phyloP scores from a whole-genome alignment of 1,284 basidiomycete genomes.

The Trametes polyzona region DNA sequence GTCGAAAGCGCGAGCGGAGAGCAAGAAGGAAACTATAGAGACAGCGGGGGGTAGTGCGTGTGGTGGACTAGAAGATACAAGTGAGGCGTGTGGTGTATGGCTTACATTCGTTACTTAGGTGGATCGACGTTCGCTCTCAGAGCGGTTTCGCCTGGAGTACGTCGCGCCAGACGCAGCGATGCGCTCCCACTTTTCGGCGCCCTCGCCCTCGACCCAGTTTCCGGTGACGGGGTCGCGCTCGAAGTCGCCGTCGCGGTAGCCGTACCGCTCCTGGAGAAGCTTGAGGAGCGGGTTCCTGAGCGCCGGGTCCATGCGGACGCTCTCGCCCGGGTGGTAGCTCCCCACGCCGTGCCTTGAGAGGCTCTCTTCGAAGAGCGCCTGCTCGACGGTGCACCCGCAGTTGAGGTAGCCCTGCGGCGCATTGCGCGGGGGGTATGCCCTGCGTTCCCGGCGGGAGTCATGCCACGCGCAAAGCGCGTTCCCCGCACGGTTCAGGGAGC shows the following conservation, averaged over 20 bases:
- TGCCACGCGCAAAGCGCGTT: slow-evolving; percentile 88
- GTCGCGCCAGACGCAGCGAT: slow-evolving; percentile 47
- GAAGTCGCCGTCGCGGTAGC: slow-evolving; percentile 84
- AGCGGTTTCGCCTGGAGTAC: slow-evolving; percentile 38
- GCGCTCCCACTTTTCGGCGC: slow-evolving; percentile 63
- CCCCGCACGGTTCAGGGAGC: slow-evolving; percentile 81
- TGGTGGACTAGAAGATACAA: slow-evolving; percentile 4
- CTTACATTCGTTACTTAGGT: slow-evolving; percentile 7
- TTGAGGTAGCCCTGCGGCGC: slow-evolving; percentile 77
- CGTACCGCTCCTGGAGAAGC: slow-evolving; percentile 70
- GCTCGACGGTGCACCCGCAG: slow-evolving; percentile 80
- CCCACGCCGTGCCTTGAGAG: slow-evolving; percentile 76
- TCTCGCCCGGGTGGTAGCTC: slow-evolving; percentile 80
- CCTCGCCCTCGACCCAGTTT: slow-evolving; percentile 68
- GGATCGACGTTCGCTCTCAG: slow-evolving; percentile 34
- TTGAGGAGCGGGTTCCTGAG: slow-evolving; percentile 76
- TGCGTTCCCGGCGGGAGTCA: slow-evolving; percentile 79
- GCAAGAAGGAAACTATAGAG: slow-evolving; percentile 11
- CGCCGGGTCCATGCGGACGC: slow-evolving; percentile 83
- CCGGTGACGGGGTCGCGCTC: slow-evolving; percentile 66
- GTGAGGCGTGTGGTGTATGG: slow-evolving; percentile 4
- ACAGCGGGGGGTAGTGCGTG: slow-evolving; percentile 10
- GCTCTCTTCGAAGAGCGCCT: slow-evolving; percentile 84
- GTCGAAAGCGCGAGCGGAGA: slow-evolving; percentile 5
- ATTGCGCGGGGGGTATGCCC: slow-evolving; percentile 76